Evolutionary conservation across 495 filamentous ascomycete species (phyloP).

Genomic region (Aspergillus baeticus): DNA sequence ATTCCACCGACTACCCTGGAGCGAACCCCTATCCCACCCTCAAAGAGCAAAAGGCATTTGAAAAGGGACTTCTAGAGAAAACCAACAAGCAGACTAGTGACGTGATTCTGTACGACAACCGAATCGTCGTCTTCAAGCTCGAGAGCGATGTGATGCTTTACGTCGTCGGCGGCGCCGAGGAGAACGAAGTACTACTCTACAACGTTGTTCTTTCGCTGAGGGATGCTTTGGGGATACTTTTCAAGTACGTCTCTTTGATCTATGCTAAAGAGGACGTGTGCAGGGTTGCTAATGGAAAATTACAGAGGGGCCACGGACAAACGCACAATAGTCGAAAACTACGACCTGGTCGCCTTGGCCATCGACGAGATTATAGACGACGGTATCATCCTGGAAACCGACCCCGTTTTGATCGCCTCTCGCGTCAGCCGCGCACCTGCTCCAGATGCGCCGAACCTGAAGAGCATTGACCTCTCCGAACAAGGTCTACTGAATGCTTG

Average conservation of each 20-base stretch:
- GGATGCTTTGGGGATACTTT: constrained; percentile 84
- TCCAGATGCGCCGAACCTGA: constrained; percentile 82
- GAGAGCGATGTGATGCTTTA: constrained; percentile 98
- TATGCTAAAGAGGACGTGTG: neutral
- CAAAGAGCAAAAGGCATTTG: constrained; percentile 92
- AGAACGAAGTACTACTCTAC: constrained; percentile 96
- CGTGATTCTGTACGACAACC: constrained; percentile 94
- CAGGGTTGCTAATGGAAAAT: constrained; percentile 7
- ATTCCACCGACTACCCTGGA: constrained; percentile 56
- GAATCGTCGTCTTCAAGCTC: constrained; percentile 94
- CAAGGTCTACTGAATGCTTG: constrained; percentile 94
- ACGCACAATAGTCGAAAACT: constrained; percentile 96
- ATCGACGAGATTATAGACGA: constrained; percentile 97
- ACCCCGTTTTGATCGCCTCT: constrained; percentile 87
- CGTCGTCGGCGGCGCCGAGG: constrained; percentile 85
- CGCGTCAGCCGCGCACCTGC: constrained; percentile 88
- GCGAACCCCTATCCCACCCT: constrained; percentile 83
- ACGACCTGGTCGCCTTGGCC: constrained; percentile 85
- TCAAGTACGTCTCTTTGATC: constrained; percentile 64
- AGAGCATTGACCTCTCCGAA: constrained; percentile 92
- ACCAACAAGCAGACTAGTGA: constrained; percentile 93
- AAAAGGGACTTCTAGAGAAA: constrained; percentile 94
- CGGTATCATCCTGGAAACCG: constrained; percentile 94
- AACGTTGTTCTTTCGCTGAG: constrained; percentile 85
- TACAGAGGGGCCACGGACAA: constrained; percentile 89